These are phyloP conservation scores for Coemansia sp. DNA, from an alignment of 192 early-diverging fungal species.

Conservation along the genomic window DNA sequence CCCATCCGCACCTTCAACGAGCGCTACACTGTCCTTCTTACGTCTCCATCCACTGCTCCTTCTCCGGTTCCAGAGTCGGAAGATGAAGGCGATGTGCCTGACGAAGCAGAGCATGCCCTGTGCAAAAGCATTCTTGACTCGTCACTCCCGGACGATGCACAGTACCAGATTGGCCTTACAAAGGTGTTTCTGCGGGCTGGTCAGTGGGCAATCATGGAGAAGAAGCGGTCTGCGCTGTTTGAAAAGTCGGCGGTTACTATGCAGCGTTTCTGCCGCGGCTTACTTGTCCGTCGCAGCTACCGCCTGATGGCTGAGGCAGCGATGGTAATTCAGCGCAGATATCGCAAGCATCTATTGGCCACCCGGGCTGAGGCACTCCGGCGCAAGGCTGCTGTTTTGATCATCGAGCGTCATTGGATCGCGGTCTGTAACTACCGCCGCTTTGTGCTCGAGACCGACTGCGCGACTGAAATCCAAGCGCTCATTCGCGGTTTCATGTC, in stretches of 20 bases:
- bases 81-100: slow-evolving; percentile 50
- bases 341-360: slow-evolving; percentile 23
- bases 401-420: slow-evolving; percentile 30
- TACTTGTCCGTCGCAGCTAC: slow-evolving; percentile 61
- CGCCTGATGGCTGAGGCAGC: slow-evolving; percentile 44
- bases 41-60: not conserved
- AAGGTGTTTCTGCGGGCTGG: slow-evolving; percentile 99
- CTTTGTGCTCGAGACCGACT: not conserved
- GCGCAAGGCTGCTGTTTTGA: slow-evolving; percentile 21
- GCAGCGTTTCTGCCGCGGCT: slow-evolving; percentile 73
- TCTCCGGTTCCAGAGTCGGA: not conserved
- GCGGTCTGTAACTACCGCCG: not conserved
- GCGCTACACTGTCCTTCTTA: slow-evolving; percentile 57
- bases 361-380: slow-evolving; percentile 10
- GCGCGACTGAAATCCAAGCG: slow-evolving; percentile 7
- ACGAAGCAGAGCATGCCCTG: slow-evolving; percentile 59
- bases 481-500: slow-evolving; percentile 22
- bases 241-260: slow-evolving; percentile 73
- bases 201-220: slow-evolving; percentile 70
- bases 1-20: slow-evolving; percentile 90
- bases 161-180: slow-evolving; percentile 91
- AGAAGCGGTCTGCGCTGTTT: slow-evolving; percentile 79
- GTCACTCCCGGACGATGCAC: slow-evolving; percentile 69
- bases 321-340: slow-evolving; percentile 28
- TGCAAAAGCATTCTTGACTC: slow-evolving; percentile 62